Base-by-base conservation (phyloP, 2,329 filamentous ascomycete species). In the Colletotrichum agaves region DNA sequence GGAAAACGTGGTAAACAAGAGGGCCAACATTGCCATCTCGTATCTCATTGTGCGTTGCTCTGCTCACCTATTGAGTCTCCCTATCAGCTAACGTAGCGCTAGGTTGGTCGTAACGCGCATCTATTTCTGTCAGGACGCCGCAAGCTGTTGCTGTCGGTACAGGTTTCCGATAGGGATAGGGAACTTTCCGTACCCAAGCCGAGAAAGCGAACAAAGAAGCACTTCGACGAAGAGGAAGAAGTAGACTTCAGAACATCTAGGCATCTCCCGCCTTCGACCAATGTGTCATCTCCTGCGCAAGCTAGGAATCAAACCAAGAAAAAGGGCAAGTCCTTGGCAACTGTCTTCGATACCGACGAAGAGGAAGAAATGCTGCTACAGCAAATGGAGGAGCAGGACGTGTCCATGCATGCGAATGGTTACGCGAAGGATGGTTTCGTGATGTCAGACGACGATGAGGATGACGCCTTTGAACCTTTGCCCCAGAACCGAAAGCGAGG, bases 11-110 rank as follows among this genome's bases (percentile, higher is more conserved):
- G 81, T 89, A 63, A 92, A 90, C 75, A 80, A 77, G 70, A 81
- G 80, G 47, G 82, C 81, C 52, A 87, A 88, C 4, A 94, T 97
- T 75, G 87, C 93, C 1, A 87, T 89, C 60, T 89, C 92, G 71
- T 97, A 98, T 75, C 83, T 94, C 53, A 80, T 83, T 66, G 89
- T 91, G 81, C 81, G 86, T 78, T 17, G 10, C 74, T 79, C 5
- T 23, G 17, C 5, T 35, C 3, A 6, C 19, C 12, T 47, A n/a
- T 4, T n/a, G 7, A 15, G 5, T 35, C 15, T 33, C 4, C 23
- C 21, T 6, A 23, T 61, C 3, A 35, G 52, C 39, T 68, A 56
- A 68, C 19, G 10, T 27, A 13, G 44, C 57, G 10, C 5, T 69
- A 78, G 81, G 72, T 84, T 27, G 85, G 84, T 19, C 75, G 75